Percentiles rank a stretch among this genome's conserved stretches.
These are phyloP conservation scores for Aspergillus intermedius DNA, from an alignment of 2,329 filamentous ascomycete genomes.

Conservation along the genomic window DNA sequence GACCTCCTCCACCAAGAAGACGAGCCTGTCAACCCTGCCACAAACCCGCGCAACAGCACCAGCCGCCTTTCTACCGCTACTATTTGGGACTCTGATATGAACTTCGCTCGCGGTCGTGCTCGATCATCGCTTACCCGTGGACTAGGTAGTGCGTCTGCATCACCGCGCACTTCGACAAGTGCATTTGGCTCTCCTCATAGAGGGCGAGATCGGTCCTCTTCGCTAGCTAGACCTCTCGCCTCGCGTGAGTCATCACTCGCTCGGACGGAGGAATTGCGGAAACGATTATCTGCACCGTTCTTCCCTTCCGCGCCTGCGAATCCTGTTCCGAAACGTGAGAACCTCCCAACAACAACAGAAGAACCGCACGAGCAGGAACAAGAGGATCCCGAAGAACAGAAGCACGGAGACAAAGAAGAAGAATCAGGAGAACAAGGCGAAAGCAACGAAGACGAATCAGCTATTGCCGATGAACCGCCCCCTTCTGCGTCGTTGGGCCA, in stretches of 20 bases:
- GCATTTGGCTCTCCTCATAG: conserved; percentile 17
- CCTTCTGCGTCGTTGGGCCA: conserved; percentile 64
- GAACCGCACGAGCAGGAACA: neutral
- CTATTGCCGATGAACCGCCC: conserved; percentile 23
- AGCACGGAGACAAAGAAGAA: conserved; percentile 1
- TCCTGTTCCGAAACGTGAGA: neutral
- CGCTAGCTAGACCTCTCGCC: conserved; percentile 12
- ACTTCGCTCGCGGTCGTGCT: conserved; percentile 21
- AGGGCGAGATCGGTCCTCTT: conserved; percentile 5
- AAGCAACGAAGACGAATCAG: conserved; percentile 7
- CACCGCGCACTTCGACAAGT: conserved; percentile 7
- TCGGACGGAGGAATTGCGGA: conserved; percentile 26
- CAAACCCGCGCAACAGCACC: neutral
- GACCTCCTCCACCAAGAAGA: conserved; percentile 33
- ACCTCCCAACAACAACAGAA: neutral
- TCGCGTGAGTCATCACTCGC: conserved; percentile 21
- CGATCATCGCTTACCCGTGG: conserved; percentile 5
- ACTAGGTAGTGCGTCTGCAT: conserved; percentile 6
- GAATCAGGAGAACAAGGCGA: conserved; percentile 2
- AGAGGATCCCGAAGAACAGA: neutral
- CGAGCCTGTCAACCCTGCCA: conserved; percentile 9
- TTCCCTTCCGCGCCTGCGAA: conserved; percentile 6
- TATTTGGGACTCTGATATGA: conserved; percentile 7
- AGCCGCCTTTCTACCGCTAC: neutral
- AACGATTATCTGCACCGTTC: conserved; percentile 30